Evolutionary conservation across 1,284 basidiomycete genomes (phyloP).

Genomic region (Peniophora sp.): DNA sequence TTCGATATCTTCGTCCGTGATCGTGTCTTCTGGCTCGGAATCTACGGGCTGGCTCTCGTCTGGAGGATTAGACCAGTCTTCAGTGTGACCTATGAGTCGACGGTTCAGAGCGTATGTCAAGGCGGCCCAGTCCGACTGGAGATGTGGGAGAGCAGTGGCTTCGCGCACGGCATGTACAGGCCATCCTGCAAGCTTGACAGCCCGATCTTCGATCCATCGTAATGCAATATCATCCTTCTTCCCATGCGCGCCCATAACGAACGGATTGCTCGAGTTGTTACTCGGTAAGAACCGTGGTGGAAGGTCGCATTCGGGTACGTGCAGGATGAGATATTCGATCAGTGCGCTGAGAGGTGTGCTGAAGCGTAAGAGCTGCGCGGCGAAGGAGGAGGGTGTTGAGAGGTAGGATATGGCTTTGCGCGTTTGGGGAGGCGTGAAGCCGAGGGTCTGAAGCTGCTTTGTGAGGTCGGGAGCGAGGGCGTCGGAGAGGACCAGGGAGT

Average conservation of each 20-base stretch:
- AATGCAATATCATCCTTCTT: conserved; percentile 59
- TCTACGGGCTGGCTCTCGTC: not conserved
- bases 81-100: conserved; percentile 32
- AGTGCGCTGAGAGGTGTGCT: conserved; percentile 55
- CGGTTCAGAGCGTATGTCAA: conserved; percentile 44
- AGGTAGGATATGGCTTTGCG: conserved; percentile 44
- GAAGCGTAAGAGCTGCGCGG: conserved; percentile 40
- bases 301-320: conserved; percentile 74
- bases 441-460: conserved; percentile 44
- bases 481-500: conserved; percentile 37
- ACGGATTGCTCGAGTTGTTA: conserved; percentile 61
- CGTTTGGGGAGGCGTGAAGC: conserved; percentile 47
- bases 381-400: conserved; percentile 41
- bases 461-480: conserved; percentile 31
- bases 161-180: conserved; percentile 66
- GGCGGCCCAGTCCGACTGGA: conserved; percentile 39
- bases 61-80: conserved; percentile 19
- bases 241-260: conserved; percentile 54
- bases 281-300: conserved; percentile 56
- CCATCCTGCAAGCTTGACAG: conserved; percentile 81
- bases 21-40: conserved; percentile 22
- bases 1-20: conserved; percentile 57
- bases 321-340: conserved; percentile 70
- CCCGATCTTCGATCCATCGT: conserved; percentile 80
- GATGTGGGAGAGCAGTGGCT: conserved; percentile 30